Base-by-base conservation (phyloP, 441 rosid species). In the Capsella rubella region DNA sequence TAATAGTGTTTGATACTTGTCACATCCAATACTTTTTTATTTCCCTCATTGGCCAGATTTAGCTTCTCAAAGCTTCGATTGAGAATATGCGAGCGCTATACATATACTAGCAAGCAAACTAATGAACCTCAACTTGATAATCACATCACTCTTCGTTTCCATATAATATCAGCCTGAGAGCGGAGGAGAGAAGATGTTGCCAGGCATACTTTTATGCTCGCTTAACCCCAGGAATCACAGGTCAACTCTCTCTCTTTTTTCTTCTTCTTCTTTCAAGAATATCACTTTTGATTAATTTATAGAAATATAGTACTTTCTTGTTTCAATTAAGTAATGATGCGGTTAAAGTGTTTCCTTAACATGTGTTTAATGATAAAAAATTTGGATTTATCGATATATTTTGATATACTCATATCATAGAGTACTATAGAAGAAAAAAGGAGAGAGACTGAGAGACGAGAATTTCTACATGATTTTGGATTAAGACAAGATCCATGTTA, bases 141-240 rank as follows among this genome's bases (percentile, higher is more conserved):
- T 61, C 14, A 56, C 45, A 55, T 35, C 28, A 53, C 34, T 74
- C 46, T 47, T 47, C 60, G 57, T 63, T 45, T 57, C 53, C 62
- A 6, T 52, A 35, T 28, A 58, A 8, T 47, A 25, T 21, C 25
- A 21, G 25, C 25, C 25, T 21, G 25, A 21, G 25, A 21, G 25
- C 25, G 25, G 25, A 21, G 25, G 25, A 21, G 55, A 68, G 34
- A 78, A 28, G 5, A 90, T 90, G 96, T 80, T 90, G 70, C 82
- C 89, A 52, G 75, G 84, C 40, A 78, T 84, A 72, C 79, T 90
- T 11, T 82, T 82, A 27, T 86, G 96, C 67, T 87, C 96, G 62
- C 67, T 82, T 71, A 81, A 84, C 50, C 81, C 87, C 53, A 77
- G 76, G 76, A 64, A 34, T 39, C 78, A 83, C 64, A 87, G 90